phyloP scores from a whole-genome alignment of 106 monocot species.

The Apostasia ramifera region DNA sequence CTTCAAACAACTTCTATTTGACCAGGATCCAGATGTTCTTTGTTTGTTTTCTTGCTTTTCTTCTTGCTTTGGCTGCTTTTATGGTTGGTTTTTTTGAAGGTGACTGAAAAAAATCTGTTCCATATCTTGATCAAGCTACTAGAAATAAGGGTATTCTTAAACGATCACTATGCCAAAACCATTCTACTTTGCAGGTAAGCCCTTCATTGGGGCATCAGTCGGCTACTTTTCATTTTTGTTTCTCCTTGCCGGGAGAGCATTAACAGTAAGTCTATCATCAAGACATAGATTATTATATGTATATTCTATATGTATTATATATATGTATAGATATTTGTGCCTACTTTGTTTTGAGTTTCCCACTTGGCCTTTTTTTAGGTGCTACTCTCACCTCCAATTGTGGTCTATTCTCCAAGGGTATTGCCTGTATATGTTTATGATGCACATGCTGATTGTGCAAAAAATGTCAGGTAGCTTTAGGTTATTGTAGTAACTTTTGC shows the following conservation, averaged over 20 bases:
- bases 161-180: not conserved
- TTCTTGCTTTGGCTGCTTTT: slow-evolving; percentile 92
- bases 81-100: slow-evolving; percentile 83
- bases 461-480: slow-evolving; percentile 83
- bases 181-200: slow-evolving; percentile 42
- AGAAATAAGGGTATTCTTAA: too few species aligned
- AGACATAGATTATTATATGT: not conserved
- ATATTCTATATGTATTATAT: not conserved
- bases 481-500: too few species aligned
- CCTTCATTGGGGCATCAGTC: slow-evolving; percentile 93
- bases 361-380: slow-evolving; percentile 36
- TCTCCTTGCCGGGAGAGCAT: slow-evolving; percentile 85
- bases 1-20: slow-evolving; percentile 93
- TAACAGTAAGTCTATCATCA: slow-evolving; percentile 61
- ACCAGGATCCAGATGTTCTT: slow-evolving; percentile 81
- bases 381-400: slow-evolving; percentile 95
- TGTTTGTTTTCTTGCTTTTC: slow-evolving; percentile 80
- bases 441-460: slow-evolving; percentile 98
- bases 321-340: not conserved
- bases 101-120: slow-evolving; percentile 9
- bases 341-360: not conserved
- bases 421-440: slow-evolving; percentile 98
- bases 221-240: slow-evolving; percentile 96
- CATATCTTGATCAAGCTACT: not conserved
- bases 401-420: slow-evolving; percentile 97